These are phyloP conservation scores for Psidium guajava DNA, from an alignment of 345 rosid species.

Conservation along the genomic window DNA sequence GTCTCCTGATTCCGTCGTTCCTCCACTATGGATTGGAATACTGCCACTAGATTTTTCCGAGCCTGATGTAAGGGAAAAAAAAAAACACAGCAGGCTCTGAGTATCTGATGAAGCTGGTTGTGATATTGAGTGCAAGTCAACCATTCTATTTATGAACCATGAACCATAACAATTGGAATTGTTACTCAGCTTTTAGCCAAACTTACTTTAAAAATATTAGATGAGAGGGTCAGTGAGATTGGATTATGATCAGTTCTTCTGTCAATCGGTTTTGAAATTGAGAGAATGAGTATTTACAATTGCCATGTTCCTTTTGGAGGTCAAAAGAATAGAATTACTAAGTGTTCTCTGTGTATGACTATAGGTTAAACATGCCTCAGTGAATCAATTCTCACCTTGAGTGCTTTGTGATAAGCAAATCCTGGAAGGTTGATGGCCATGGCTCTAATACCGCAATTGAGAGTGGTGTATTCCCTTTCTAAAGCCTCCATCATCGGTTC, in stretches of 20 bases:
- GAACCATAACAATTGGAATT: not conserved
- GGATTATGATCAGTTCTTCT: not conserved
- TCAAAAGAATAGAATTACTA: not conserved
- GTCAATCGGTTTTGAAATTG: not conserved
- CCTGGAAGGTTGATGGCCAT: conserved; percentile 89
- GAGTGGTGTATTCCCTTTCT: conserved; percentile 62
- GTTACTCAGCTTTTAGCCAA: not conserved
- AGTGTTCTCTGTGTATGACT: not conserved
- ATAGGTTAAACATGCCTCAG: not conserved
- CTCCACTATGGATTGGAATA: conserved; percentile 43
- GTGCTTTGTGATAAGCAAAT: conserved; percentile 69
- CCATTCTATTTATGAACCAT: not conserved
- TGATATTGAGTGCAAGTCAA: not conserved
- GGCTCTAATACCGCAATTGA: conserved; percentile 75
- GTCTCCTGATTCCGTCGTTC: conserved; percentile 36
- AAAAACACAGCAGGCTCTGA: not conserved
- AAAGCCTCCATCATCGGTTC: conserved; percentile 47
- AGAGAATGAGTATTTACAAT: not conserved
- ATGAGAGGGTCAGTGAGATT: not conserved
- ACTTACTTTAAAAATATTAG: not conserved
- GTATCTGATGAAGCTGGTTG: not conserved
- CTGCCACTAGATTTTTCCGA: conserved; percentile 57
- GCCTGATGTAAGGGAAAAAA: conserved; percentile 24
- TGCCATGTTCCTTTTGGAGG: not conserved
- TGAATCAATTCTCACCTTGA: conserved; percentile 34